Base-by-base conservation (phyloP, 768 basidiomycete species). In the Leccinum subgranulosum region DNA sequence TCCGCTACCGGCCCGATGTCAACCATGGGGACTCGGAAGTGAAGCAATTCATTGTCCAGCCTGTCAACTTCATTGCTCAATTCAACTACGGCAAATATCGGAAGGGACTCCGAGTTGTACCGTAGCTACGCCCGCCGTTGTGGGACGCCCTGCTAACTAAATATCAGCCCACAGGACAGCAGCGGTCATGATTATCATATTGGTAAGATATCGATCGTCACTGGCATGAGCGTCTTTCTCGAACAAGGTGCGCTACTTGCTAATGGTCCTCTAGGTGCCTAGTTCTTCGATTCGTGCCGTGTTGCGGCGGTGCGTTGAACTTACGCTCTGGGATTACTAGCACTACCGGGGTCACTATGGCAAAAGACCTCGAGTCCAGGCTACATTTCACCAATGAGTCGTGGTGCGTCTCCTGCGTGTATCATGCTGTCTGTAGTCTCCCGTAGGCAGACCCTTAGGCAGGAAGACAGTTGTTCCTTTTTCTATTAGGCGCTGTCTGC, bases 371-470 rank as follows among this genome's bases (percentile, higher is more conserved):
- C 52, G 36, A 49, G 41, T 41, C 34, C 17, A 43, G 54, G 9
- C 14, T 51, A 23, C 25, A 43, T 49, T 81, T 76, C 60, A 69
- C 77, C 28, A 77, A 81, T 63, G 84, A 41, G 39, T 84, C 57
- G 78, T 75, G 52, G 81, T 81, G 60, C 51, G 76, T 69, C 21
- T 23, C 11, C 27, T 49, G 27, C 34, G 34, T 56, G 39, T 21
- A 51, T 60, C 56, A 52, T 53, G 45, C 49, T 31, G 29, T 31
- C 29, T 31, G 29, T 12, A 31, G 29, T 31, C 10, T 31, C 29
- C 29, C 29, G 11, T 31, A 31, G 29, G 29, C 29, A 31, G 29
- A 31, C 29, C 29, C 11, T 31, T 31, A 31, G 29, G 29, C 29
- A 31, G 29, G 29, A 31, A 31, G 29, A 31, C 29, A 31, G 29